Percentiles rank a stretch among this genome's conserved stretches.
These are phyloP conservation scores for Pseudozyma flocculosa DNA, from an alignment of 1,284 basidiomycete genomes.

Conservation along the genomic window DNA sequence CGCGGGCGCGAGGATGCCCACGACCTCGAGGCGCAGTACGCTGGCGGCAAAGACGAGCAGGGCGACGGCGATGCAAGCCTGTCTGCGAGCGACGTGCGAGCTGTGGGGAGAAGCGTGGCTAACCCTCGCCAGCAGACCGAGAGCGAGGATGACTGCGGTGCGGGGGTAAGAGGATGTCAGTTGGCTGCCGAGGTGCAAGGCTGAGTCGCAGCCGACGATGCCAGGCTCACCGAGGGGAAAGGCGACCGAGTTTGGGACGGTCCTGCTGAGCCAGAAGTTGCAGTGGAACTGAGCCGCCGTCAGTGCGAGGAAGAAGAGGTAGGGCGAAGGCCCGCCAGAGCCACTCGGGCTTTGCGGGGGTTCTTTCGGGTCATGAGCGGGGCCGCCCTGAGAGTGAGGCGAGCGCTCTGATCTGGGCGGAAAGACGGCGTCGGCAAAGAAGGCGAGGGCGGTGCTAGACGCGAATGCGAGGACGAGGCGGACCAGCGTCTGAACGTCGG, in stretches of 20 bases:
- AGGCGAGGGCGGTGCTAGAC: slow-evolving; percentile 69
- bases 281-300: slow-evolving; percentile 84
- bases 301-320: slow-evolving; percentile 64
- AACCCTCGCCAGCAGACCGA: slow-evolving; percentile 64
- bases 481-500: slow-evolving; percentile 68
- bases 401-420: slow-evolving; percentile 65
- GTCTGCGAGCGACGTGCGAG: slow-evolving; percentile 6
- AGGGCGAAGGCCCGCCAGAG: too few relatives aligned
- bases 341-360: too few relatives aligned
- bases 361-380: too few relatives aligned
- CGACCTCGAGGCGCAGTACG: slow-evolving; percentile 79
- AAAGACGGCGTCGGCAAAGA: slow-evolving; percentile 67
- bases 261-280: slow-evolving; percentile 87
- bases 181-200: too few relatives aligned
- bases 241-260: slow-evolving; percentile 91
- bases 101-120: background rate
- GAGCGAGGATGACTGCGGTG: slow-evolving; percentile 64
- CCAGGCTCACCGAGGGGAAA: slow-evolving; percentile 64
- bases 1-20: slow-evolving; percentile 51
- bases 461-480: slow-evolving; percentile 72
- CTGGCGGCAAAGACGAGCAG: slow-evolving; percentile 70
- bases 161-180: too few relatives aligned
- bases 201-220: too few relatives aligned
- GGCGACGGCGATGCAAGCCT: slow-evolving; percentile 51
- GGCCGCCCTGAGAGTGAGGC: too few relatives aligned